phyloP scores from a whole-genome alignment of 2,329 filamentous ascomycete species.

The Colletotrichum coccodes region DNA sequence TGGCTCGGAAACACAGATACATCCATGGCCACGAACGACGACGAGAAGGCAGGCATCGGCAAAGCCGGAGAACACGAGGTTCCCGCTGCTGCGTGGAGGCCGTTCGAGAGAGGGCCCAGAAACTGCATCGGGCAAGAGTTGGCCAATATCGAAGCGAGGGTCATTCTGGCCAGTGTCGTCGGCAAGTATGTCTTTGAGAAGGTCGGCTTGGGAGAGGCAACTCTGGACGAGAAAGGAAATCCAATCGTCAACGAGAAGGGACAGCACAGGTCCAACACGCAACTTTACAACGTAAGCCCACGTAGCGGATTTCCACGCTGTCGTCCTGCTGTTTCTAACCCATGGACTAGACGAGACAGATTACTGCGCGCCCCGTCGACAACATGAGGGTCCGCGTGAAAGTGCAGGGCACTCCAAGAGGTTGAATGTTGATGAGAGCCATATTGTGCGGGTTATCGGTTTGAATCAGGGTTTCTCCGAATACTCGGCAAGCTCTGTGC shows the following conservation, averaged over 20 bases:
- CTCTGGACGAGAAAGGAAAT: conserved; percentile 23
- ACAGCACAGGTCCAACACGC: conserved; percentile 25
- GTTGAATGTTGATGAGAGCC: background rate
- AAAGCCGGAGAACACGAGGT: conserved; percentile 20
- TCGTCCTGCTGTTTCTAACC: background rate
- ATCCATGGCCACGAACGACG: conserved; percentile 34
- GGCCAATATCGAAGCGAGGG: conserved; percentile 62
- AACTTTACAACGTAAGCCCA: conserved; percentile 32
- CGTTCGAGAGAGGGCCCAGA: conserved; percentile 63
- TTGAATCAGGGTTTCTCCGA: too few relatives aligned
- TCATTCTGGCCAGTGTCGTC: conserved; percentile 50
- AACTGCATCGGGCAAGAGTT: conserved; percentile 67
- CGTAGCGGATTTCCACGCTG: accelerated
- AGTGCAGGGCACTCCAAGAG: background rate
- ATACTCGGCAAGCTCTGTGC: too few relatives aligned
- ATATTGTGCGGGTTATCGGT: too few relatives aligned
- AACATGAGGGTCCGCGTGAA: conserved; percentile 29
- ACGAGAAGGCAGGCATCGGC: conserved; percentile 12
- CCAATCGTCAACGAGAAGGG: conserved; percentile 32
- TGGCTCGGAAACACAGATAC: conserved; percentile 46
- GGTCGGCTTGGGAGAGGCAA: conserved; percentile 32
- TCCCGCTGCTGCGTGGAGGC: conserved; percentile 56
- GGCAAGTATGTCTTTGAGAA: conserved; percentile 35
- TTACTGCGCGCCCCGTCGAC: conserved; percentile 35
- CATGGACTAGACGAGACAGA: conserved; percentile 22